Conservation (phyloP, 2,329 filamentous ascomycete species). For the Aureobasidium sp. region DNA sequence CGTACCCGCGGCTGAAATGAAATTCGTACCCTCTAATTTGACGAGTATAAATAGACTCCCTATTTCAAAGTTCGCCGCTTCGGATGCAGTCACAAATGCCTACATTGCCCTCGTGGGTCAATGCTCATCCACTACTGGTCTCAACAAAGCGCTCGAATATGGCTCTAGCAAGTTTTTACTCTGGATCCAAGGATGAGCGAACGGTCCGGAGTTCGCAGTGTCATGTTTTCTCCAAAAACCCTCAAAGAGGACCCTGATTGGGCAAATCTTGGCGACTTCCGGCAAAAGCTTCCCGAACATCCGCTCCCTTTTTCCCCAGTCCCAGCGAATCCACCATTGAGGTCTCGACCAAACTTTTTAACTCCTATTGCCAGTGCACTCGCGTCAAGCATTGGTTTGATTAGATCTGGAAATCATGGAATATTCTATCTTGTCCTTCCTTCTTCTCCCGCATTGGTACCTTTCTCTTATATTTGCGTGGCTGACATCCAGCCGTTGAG, state of each 20-base stretch:
- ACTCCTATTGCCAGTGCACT: constrained; percentile 2
- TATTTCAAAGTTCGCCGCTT: neutral
- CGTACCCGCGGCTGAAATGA: neutral
- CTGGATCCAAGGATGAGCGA: neutral
- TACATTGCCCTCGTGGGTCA: neutral
- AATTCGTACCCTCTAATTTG: neutral
- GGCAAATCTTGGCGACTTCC: neutral
- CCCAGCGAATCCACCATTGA: neutral
- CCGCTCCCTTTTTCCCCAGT: constrained; percentile 3
- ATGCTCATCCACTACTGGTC: neutral
- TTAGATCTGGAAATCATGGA: neutral
- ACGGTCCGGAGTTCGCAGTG: neutral
- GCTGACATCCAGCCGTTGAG: neutral
- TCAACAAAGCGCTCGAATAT: neutral
- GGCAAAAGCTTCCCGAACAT: constrained; percentile 3
- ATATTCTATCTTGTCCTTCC: neutral
- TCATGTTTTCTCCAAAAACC: neutral
- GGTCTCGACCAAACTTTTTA: neutral
- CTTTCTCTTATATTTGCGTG: neutral
- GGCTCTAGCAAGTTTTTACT: neutral
- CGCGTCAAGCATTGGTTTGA: neutral
- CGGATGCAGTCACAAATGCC: neutral
- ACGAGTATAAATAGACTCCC: neutral
- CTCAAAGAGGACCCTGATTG: neutral
- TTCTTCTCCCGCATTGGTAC: neutral